Percentiles rank a stretch among this genome's conserved stretches.
Conservation (phyloP, 2,329 filamentous ascomycete species). For the Fusarium sp. region DNA sequence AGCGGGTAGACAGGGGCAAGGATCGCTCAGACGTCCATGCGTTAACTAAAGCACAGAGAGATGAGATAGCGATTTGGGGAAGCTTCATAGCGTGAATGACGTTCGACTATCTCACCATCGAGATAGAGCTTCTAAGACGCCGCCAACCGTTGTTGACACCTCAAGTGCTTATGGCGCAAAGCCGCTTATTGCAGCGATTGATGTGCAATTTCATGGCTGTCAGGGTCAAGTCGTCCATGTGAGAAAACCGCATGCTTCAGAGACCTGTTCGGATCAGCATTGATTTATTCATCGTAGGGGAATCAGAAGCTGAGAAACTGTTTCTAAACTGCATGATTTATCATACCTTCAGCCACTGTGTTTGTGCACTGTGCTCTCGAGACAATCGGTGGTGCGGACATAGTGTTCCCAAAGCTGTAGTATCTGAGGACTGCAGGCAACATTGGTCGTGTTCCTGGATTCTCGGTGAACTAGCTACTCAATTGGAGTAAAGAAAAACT, state of each 20-base stretch:
- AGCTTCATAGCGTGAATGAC: conserved; percentile 35
- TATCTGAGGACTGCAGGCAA: conserved; percentile 19
- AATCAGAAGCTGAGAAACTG: conserved; percentile 12
- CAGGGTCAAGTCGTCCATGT: neutral
- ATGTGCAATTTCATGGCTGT: neutral
- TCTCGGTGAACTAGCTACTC: conserved; percentile 44
- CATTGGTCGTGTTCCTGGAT: conserved; percentile 43
- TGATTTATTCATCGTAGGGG: neutral
- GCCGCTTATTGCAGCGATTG: neutral
- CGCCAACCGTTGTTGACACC: conserved; percentile 17
- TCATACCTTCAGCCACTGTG: conserved; percentile 8
- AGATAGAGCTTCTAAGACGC: conserved; percentile 20
- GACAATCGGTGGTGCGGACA: conserved; percentile 24
- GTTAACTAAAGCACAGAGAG: conserved; percentile 20
- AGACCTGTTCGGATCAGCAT: neutral
- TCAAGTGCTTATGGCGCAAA: conserved; percentile 29
- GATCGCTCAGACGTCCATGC: conserved; percentile 29
- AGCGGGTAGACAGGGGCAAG: conserved; percentile 43
- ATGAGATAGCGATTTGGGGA: conserved; percentile 31
- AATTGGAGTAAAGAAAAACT: conserved; percentile 34
- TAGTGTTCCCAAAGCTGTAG: conserved; percentile 30
- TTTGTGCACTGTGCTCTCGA: conserved; percentile 3
- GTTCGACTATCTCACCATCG: conserved; percentile 16
- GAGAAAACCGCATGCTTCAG: neutral
- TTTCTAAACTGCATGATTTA: conserved; percentile 13